These are phyloP conservation scores for Apiotrichum laibachii DNA, from an alignment of 1,284 basidiomycete species.

Conservation along the genomic window DNA sequence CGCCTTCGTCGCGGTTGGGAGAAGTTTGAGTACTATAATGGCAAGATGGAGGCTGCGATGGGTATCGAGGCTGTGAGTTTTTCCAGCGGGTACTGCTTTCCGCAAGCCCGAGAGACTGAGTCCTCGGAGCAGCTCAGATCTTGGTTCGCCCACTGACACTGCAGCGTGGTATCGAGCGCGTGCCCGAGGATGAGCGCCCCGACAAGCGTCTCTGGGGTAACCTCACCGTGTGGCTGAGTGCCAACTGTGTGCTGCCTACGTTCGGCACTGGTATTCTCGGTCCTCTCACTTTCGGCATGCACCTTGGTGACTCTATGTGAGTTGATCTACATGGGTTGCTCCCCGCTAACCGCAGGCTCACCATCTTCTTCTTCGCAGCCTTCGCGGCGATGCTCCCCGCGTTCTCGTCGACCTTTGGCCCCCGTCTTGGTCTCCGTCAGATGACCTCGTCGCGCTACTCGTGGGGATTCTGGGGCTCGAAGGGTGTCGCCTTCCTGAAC, in stretches of 20 bases:
- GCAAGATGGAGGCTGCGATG: constrained; percentile 25
- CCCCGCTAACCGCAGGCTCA: constrained; percentile 22
- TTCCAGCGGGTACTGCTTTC: neutral
- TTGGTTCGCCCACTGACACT: neutral
- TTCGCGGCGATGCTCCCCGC: constrained; percentile 31
- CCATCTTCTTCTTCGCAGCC: constrained; percentile 37
- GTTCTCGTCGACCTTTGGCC: constrained; percentile 41
- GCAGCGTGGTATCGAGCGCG: constrained; percentile 43
- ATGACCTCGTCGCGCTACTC: constrained; percentile 51
- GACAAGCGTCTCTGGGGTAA: constrained; percentile 32
- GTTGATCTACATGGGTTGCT: neutral
- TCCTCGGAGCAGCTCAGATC: neutral
- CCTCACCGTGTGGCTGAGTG: constrained; percentile 32
- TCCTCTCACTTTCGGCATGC: constrained; percentile 31
- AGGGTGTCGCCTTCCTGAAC: constrained; percentile 37
- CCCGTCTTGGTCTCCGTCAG: constrained; percentile 47
- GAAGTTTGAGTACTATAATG: constrained; percentile 29
- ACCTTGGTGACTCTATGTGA: constrained; percentile 36
- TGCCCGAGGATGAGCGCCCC: constrained; percentile 30
- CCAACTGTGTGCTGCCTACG: constrained; percentile 43
- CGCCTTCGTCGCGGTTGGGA: constrained; percentile 10
- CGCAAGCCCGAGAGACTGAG: no score
- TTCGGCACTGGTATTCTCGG: constrained; percentile 40
- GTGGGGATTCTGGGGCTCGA: constrained; percentile 48
- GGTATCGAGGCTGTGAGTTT: constrained; percentile 40